Conservation (phyloP, 108 stramenopile genomes). For the Cyclotella choctawhatcheeana region DNA sequence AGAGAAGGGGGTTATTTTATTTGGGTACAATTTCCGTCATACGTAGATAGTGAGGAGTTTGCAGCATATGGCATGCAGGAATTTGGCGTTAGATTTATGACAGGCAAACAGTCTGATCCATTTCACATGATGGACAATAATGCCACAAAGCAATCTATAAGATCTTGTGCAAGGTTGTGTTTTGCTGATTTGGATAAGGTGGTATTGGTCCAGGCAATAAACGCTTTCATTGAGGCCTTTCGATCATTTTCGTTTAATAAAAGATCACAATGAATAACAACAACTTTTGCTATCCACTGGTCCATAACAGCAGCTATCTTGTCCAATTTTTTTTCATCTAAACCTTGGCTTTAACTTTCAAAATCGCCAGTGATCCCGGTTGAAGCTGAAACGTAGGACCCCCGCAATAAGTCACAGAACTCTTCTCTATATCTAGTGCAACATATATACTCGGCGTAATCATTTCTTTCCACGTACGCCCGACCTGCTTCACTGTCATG, state of each 20-base stretch:
- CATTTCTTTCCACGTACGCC: background rate
- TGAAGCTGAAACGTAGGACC: background rate
- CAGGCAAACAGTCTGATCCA: slow-evolving; percentile 59
- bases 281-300: too few relatives aligned
- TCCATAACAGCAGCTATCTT: too few relatives aligned
- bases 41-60: slow-evolving; percentile 53
- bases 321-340: too few relatives aligned
- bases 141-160: slow-evolving; percentile 13
- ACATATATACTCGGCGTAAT: background rate
- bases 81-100: slow-evolving; percentile 56
- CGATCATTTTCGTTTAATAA: slow-evolving; percentile 30
- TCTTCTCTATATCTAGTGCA: slow-evolving; percentile 1
- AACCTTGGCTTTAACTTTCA: slow-evolving; percentile 1
- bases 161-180: slow-evolving; percentile 61
- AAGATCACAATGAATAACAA: too few relatives aligned
- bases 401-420: background rate
- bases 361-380: background rate
- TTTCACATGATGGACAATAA: slow-evolving; percentile 21
- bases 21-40: slow-evolving; percentile 63
- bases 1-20: slow-evolving; percentile 71
- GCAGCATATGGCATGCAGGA: slow-evolving; percentile 36
- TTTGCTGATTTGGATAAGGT: slow-evolving; percentile 65
- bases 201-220: slow-evolving; percentile 41
- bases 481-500: background rate
- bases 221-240: slow-evolving; percentile 48